Evolutionary conservation across 495 filamentous ascomycete genomes (phyloP), one percentile per base, ranked within the genome.

Genomic region (Lasiosphaeriaceae sp.): DNA sequence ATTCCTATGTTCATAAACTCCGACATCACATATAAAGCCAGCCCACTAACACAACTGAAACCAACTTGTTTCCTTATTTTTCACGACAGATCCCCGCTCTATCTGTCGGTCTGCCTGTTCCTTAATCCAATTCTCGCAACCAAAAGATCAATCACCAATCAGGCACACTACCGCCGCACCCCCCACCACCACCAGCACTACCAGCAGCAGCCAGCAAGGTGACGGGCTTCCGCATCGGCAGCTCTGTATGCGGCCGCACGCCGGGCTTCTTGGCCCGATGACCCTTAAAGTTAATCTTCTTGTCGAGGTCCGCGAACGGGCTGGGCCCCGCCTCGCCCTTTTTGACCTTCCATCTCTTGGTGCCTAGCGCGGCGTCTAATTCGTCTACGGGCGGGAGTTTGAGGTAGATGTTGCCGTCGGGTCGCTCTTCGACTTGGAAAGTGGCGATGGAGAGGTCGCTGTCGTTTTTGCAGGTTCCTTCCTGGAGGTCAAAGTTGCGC

Each of bases 331-430:
- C 77, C 68, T 92, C 90, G 20, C 78, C 86, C 71, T 85, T 88
- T 72, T 78, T 85, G 16, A 97, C 83, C 79, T 85, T 92, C 88
- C 90, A 96, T 70, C 82, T 86, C 63, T 79, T 74, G 0, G 92
- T 97, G 0, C 91, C 91, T 16, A 97, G 75, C 54, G 91, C 79
- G 0, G 77, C 80, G 71, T 97, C 92, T 50, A 97, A 73, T 71
- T 97, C 93, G 55, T 90, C 86, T 1, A 96, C 80, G 0, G 90
- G 85, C 24, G 93, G 93, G 52, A 97, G 75, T 72, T 90, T 90
- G 57, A 95, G 59, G 69, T 96, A 96, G 3, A 85, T 83, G 0
- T 89, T 90, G 67, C 94, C 90, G 0, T 82, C 75, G 19, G 26
- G 9, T 3, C 90, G 70, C 68, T 87, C 90, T 72, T 96, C 90